Evolutionary conservation across 495 filamentous ascomycete genomes (phyloP).

Genomic region (Podospora pseudopauciseta): DNA sequence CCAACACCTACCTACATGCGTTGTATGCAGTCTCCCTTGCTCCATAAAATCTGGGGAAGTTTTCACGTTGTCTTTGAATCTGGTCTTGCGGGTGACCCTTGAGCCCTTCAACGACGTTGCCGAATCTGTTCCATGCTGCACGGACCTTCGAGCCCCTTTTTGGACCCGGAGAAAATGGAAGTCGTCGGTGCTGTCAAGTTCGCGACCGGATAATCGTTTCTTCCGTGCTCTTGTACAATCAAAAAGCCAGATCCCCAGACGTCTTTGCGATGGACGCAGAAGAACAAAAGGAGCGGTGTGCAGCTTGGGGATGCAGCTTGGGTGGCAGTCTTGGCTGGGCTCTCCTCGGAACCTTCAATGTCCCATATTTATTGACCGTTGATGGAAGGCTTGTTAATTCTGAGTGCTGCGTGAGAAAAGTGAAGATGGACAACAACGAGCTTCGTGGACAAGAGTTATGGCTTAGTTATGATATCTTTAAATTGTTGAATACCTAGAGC

Average conservation of each 20-base stretch:
- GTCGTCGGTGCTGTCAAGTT: background rate
- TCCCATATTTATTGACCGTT: background rate
- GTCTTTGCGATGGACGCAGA: background rate
- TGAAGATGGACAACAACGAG: background rate
- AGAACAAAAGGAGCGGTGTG: constrained; percentile 5
- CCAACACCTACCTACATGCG: background rate
- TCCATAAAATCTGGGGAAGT: constrained; percentile 5
- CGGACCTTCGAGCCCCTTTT: background rate
- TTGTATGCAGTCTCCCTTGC: background rate
- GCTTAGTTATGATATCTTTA: background rate
- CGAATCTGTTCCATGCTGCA: background rate
- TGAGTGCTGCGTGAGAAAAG: background rate
- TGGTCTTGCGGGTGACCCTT: background rate
- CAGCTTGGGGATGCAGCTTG: background rate
- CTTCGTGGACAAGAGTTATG: background rate
- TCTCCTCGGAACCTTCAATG: background rate
- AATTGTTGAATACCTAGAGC: background rate
- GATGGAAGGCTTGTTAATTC: background rate
- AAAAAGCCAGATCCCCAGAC: background rate
- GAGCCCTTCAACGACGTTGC: background rate
- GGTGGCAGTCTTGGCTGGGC: background rate
- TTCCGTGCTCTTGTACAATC: background rate
- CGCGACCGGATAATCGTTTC: background rate
- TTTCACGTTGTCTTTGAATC: background rate
- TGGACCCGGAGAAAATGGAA: background rate